Conservation (phyloP, 129 eudicot species). For the Flaveria bidentis region DNA sequence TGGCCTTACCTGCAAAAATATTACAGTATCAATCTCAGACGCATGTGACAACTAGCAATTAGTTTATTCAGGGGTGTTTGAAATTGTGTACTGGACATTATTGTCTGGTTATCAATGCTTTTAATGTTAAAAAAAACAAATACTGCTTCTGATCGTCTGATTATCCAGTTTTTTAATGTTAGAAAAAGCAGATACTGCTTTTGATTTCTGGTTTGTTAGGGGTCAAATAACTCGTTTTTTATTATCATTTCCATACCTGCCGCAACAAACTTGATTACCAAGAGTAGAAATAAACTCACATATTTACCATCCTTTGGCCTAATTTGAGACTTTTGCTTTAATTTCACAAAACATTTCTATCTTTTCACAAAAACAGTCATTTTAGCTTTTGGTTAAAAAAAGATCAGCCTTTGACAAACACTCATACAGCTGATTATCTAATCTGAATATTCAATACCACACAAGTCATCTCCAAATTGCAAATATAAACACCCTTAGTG, state of each 20-base stretch:
- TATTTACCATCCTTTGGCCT: neutral
- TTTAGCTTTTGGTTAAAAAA: neutral
- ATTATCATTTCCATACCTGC: neutral
- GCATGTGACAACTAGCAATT: neutral
- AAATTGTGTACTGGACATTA: neutral
- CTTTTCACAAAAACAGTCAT: neutral
- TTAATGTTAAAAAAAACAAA: neutral
- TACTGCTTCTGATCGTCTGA: neutral
- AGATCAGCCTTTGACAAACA: neutral
- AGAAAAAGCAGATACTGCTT: neutral
- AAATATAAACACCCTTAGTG: slow-evolving; percentile 7
- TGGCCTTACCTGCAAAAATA: slow-evolving; percentile 72
- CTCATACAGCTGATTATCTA: neutral
- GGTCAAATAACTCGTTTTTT: neutral
- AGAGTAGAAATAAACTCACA: neutral
- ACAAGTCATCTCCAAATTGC: neutral
- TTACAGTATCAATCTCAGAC: slow-evolving; percentile 7
- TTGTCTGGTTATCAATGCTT: neutral
- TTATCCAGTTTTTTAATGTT: neutral
- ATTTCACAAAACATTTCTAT: neutral
- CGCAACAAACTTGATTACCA: neutral
- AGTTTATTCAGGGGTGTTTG: neutral
- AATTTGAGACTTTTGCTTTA: neutral
- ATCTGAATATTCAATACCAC: neutral
- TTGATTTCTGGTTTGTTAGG: neutral